Evolutionary conservation across 176 grass and related monocot species (phyloP), one percentile per base, ranked within the genome.

Genomic region (Carex cristatella): DNA sequence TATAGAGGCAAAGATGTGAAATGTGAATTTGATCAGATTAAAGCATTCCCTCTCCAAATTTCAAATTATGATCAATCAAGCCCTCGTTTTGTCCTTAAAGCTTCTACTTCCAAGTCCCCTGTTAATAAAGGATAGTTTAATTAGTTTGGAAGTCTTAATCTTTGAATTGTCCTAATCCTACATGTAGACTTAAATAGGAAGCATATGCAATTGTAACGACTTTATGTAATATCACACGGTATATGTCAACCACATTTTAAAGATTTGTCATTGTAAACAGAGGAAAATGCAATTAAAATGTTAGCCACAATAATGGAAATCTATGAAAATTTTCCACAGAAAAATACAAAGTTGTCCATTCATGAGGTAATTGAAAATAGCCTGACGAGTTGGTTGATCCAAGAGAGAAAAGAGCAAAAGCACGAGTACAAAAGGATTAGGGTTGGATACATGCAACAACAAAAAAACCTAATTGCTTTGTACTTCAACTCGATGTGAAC

Each of bases 111-210:
- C 46, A 53, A 10, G 11, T 11, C 4, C 27, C 49, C 27, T 56
- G 51, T 78, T 35, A 77, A 78, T 57, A 78, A 33, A 78, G 51
- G 28, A 33, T 27, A 56, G 74, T 57, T 55, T 78, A 57, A 51
- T 56, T 78, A 57, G 74, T 56, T 78, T 78, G 51, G 51, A 78
- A 57, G 74, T 57, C 74, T 78, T 16, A 78, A 78, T 78, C 74
- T 57, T 72, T 78, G 74, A 78, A 56, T 33, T 57, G 74, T 78
- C 51, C 11, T 16, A 78, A 18, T 78, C 73, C 30, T 77, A 56
- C 74, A 57, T 32, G 51, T 78, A 78, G 74, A 32, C 49, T 78
- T 32, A 32, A 57, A 78, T 57, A 57, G 49, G 28, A 78, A 57
- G 51, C 74, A 56, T 56, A 56, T 56, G 51, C 37, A 70, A 42